These are phyloP conservation scores for Fomitiporia mediterranea DNA, from an alignment of 1,284 basidiomycete genomes.

Conservation along the genomic window DNA sequence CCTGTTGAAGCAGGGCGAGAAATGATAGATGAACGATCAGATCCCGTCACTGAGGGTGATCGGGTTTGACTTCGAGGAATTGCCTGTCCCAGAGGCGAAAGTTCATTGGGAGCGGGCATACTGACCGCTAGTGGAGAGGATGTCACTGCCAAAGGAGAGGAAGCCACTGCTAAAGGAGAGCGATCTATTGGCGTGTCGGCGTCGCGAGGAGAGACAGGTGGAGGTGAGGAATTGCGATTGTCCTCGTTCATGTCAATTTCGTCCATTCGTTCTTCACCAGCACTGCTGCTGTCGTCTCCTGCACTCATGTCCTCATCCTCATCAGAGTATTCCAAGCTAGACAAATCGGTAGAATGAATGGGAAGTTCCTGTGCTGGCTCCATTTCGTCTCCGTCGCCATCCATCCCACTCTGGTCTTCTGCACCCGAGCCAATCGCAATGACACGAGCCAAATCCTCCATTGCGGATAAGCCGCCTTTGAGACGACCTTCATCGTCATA, in stretches of 20 bases:
- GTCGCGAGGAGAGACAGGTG: slow-evolving; percentile 25
- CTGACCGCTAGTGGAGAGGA: slow-evolving; percentile 15
- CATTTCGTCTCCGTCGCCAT: slow-evolving; percentile 55
- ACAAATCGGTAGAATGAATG: slow-evolving; percentile 53
- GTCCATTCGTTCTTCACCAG: slow-evolving; percentile 72
- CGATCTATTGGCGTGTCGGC: slow-evolving; percentile 27
- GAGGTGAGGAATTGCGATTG: slow-evolving; percentile 29
- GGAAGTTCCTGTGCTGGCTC: slow-evolving; percentile 72
- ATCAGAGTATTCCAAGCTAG: slow-evolving; percentile 61
- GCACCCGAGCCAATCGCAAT: slow-evolving; percentile 59
- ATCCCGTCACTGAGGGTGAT: slow-evolving; percentile 14
- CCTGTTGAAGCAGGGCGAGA: slow-evolving; percentile 27
- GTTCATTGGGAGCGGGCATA: slow-evolving; percentile 23
- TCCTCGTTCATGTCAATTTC: slow-evolving; percentile 72
- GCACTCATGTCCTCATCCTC: slow-evolving; percentile 75
- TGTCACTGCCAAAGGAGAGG: slow-evolving; percentile 12
- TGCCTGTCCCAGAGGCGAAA: slow-evolving; percentile 27
- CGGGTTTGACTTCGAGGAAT: slow-evolving; percentile 21
- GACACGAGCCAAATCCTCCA: slow-evolving; percentile 81
- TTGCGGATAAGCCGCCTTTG: slow-evolving; percentile 72
- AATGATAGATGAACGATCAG: slow-evolving; percentile 22
- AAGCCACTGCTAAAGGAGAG: slow-evolving; percentile 24
- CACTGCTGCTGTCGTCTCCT: slow-evolving; percentile 60
- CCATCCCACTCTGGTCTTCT: slow-evolving; percentile 52
- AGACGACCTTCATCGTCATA: slow-evolving; percentile 79